Conservation (phyloP, 2,329 filamentous ascomycete genomes). For the Fusarium domesticum region DNA sequence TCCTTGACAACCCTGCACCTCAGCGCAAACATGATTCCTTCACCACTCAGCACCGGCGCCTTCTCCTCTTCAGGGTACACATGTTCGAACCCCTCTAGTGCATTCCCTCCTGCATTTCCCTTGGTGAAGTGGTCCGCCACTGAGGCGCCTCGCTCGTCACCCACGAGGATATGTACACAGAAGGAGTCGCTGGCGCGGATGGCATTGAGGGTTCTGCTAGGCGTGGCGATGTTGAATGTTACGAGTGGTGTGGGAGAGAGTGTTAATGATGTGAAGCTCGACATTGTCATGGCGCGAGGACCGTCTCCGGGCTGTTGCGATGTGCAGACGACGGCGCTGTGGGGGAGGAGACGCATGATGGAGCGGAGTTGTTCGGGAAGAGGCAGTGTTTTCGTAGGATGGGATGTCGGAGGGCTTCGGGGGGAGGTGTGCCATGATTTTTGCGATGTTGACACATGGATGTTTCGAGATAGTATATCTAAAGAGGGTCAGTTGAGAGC, state of each 20-base stretch:
- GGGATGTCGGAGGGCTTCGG: slow-evolving; percentile 34
- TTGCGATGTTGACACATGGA: slow-evolving; percentile 15
- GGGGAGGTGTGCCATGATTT: slow-evolving; percentile 32
- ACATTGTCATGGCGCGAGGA: slow-evolving; percentile 56
- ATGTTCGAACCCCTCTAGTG: slow-evolving; percentile 38
- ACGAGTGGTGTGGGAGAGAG: slow-evolving; percentile 51
- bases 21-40: slow-evolving; percentile 52
- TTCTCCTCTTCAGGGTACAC: slow-evolving; percentile 15
- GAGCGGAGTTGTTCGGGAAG: slow-evolving; percentile 49
- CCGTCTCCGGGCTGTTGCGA: slow-evolving; percentile 35
- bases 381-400: slow-evolving; percentile 32
- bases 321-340: slow-evolving; percentile 56
- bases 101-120: slow-evolving; percentile 42
- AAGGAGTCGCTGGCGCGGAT: slow-evolving; percentile 45
- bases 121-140: slow-evolving; percentile 52
- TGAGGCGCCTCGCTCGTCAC: slow-evolving; percentile 44
- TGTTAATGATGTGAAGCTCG: slow-evolving; percentile 56
- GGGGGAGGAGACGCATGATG: slow-evolving; percentile 52
- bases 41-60: slow-evolving; percentile 45
- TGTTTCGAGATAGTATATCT: slow-evolving; percentile 14
- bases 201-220: slow-evolving; percentile 54
- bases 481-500: slow-evolving; percentile 8
- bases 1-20: slow-evolving; percentile 43
- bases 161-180: slow-evolving; percentile 54
- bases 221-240: slow-evolving; percentile 56